A percentile compares a stretch with the other conserved stretches of the same genome.
These are phyloP conservation scores for Trichoderma koningii DNA, from an alignment of 2,329 filamentous ascomycete species.

Conservation along the genomic window DNA sequence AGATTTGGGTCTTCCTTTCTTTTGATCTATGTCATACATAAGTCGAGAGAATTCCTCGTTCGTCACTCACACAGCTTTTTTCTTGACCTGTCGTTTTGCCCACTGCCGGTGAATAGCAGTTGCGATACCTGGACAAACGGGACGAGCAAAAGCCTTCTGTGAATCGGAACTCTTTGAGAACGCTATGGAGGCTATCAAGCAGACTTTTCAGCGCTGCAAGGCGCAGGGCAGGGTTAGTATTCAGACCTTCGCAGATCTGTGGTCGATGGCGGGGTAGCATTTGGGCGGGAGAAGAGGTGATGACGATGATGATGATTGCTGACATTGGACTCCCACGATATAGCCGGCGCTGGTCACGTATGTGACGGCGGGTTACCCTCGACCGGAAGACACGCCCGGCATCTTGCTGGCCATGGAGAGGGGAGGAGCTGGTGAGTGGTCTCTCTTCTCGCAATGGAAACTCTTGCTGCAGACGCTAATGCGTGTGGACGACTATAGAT, in stretches of 20 bases:
- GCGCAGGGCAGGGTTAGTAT: constrained; percentile 57
- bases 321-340: constrained; percentile 31
- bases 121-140: background rate
- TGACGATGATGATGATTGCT: constrained; percentile 2
- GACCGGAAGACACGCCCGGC: constrained; percentile 75
- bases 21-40: background rate
- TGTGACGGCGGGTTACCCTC: constrained; percentile 92
- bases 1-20: background rate
- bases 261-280: constrained; percentile 14
- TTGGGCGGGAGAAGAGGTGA: background rate
- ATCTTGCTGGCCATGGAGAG: constrained; percentile 88
- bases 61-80: background rate
- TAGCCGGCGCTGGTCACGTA: constrained; percentile 90
- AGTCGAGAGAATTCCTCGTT: background rate
- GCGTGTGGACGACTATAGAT: constrained; percentile 50
- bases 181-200: constrained; percentile 58
- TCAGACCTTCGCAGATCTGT: background rate
- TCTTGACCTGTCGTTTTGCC: background rate
- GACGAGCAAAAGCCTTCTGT: background rate
- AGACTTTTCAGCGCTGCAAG: constrained; percentile 63
- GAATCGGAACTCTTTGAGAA: background rate
- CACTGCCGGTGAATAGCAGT: background rate
- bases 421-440: constrained; percentile 76
- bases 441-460: no score
- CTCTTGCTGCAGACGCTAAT: background rate